Percentiles rank a stretch among this genome's conserved stretches.
phyloP scores from a whole-genome alignment of 2,329 filamentous ascomycete genomes.

The Hirsutella thompsonii region DNA sequence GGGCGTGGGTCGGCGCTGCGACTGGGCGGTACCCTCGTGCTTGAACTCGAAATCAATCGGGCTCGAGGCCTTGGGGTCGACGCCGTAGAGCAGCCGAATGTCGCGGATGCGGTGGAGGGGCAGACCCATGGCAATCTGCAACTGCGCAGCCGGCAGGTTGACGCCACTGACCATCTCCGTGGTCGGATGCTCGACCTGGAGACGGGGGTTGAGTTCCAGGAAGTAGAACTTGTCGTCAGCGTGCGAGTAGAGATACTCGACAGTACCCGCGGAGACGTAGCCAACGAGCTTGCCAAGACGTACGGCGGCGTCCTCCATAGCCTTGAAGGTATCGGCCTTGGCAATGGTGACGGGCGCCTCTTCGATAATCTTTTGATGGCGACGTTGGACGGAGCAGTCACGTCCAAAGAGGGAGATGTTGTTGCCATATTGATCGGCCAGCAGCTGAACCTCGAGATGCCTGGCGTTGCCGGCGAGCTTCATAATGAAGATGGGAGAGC shows the following conservation, averaged over 20 bases:
- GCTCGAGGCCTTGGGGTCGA: conserved; percentile 73
- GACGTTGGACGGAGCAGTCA: conserved; percentile 96
- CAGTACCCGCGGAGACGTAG: conserved; percentile 96
- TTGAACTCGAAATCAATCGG: conserved; percentile 97
- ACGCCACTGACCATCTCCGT: conserved; percentile 99
- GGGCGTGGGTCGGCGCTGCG: conserved; percentile 78
- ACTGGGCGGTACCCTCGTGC: conserved; percentile 67
- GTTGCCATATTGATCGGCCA: conserved; percentile 98
- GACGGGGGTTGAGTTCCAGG: conserved; percentile 93
- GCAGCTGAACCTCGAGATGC: conserved; percentile 92
- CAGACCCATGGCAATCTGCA: conserved; percentile 98
- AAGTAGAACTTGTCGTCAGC: conserved; percentile 99
- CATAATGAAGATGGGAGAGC: conserved; percentile 99
- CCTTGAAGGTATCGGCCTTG: conserved; percentile 75
- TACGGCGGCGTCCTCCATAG: conserved; percentile 94
- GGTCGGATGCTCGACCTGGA: conserved; percentile 98
- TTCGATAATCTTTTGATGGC: conserved; percentile 99
- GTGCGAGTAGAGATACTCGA: conserved; percentile 98
- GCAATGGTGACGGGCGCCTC: conserved; percentile 97
- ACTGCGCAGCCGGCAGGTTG: conserved; percentile 90
- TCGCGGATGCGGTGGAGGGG: conserved; percentile 91
- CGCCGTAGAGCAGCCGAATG: conserved; percentile 90
- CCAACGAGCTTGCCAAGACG: conserved; percentile 88
- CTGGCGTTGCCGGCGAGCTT: conserved; percentile 93
- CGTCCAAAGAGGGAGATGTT: conserved; percentile 97